Evolutionary conservation across 257 asterid species (phyloP), one percentile per base, ranked within the genome.

Genomic region (Dorcoceras hygrometricum): DNA sequence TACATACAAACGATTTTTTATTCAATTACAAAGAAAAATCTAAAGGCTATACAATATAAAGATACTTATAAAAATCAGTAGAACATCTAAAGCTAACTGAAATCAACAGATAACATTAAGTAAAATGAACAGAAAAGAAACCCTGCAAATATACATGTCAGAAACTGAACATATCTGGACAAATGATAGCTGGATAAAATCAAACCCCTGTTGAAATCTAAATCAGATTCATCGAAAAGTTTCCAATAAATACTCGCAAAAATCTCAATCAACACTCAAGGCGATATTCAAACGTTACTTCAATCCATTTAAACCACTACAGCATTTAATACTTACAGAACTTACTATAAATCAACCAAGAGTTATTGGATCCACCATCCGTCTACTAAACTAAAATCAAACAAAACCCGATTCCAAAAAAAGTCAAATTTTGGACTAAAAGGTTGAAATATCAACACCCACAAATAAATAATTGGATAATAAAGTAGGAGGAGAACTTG

Each of bases 81-180:
- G 53, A 23, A 54, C 9, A 65, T 39, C 53, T 60, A 59, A 27
- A 53, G 54, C 55, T 50, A 16, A 46, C 59, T 54, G 27, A n/a
- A 28, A 57, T 68, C n/a, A 55, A 55, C 53, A 31, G 10, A 61
- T 72, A 73, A 76, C 72, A 51, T 76, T 66, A 76, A 72, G 63
- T 62, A 27, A 3, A 16, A 28, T 10, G 27, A 25, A 56, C 67
- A 32, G 65, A 59, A 50, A 43, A 43, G 43, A 57, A 78, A 67
- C 57, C 74, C 57, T 25, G 69, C 34, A 29, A 68, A 25, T 10
- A 2, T 8, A 1, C 75, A 73, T 71, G 22, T 19, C 61, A 25
- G 22, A 62, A 59, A 9, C 14, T 62, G 31, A 51, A 53, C 70
- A 75, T 72, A 80, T 80, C 82, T 70, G 57, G 72, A 57, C 74